Evolutionary conservation across 495 filamentous ascomycete species (phyloP).

Genomic region (Talaromyces liani): DNA sequence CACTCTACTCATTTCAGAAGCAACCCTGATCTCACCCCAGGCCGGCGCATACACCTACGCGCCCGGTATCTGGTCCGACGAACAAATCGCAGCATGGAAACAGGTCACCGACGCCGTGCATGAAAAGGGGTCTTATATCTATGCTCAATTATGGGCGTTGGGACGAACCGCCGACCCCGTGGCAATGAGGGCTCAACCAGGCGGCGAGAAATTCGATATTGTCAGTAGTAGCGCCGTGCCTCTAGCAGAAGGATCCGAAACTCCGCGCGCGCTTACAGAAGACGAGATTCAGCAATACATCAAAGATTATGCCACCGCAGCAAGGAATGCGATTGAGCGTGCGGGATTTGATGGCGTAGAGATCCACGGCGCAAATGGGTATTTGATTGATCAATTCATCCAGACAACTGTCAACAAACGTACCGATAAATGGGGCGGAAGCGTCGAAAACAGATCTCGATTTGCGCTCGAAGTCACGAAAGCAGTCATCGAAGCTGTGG

Average conservation of each 20-base stretch:
- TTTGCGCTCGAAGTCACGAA: conserved; percentile 59
- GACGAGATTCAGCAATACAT: conserved; percentile 52
- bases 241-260: conserved; percentile 22
- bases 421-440: conserved; percentile 63
- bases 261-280: conserved; percentile 43
- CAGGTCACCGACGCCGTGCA: conserved; percentile 61
- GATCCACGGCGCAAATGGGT: conserved; percentile 68
- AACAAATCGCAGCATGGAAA: conserved; percentile 57
- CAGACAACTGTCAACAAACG: conserved; percentile 57
- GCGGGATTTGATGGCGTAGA: conserved; percentile 77
- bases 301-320: conserved; percentile 50
- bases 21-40: conserved; percentile 50
- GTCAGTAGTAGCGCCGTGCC: conserved; percentile 41
- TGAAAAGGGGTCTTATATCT: conserved; percentile 55
- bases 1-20: conserved; percentile 52
- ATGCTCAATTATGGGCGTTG: conserved; percentile 59
- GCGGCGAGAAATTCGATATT: conserved; percentile 21
- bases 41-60: conserved; percentile 44
- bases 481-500: conserved; percentile 57
- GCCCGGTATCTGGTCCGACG: conserved; percentile 56
- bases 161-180: conserved; percentile 46
- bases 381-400: conserved; percentile 67
- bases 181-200: conserved; percentile 18
- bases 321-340: conserved; percentile 48
- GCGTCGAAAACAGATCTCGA: conserved; percentile 59